Evolutionary conservation across 805 yeast genomes (phyloP).

Genomic region (Teunomyces kruisii): DNA sequence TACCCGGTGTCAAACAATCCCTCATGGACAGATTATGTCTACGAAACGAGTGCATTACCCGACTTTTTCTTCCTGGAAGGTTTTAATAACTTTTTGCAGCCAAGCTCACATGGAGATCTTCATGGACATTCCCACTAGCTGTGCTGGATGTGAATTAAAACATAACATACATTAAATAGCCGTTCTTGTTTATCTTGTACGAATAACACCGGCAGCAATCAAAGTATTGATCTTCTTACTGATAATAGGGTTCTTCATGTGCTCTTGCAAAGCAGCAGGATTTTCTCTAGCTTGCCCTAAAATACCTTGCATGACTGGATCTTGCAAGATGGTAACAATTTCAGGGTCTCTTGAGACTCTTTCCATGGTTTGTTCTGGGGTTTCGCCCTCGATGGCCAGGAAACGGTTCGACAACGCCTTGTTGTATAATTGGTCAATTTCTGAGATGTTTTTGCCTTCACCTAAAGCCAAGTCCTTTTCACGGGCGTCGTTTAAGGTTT

Average conservation of each 20-base stretch:
- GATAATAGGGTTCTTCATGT: slow-evolving; percentile 95
- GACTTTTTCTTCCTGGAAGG: background rate
- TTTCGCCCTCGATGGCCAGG: slow-evolving; percentile 80
- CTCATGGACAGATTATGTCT: background rate
- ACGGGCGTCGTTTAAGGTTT: slow-evolving; percentile 78
- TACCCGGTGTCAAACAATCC: background rate
- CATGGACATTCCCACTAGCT: background rate
- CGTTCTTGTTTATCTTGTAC: slow-evolving; percentile 61
- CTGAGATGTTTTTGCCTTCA: slow-evolving; percentile 56
- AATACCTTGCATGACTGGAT: slow-evolving; percentile 95
- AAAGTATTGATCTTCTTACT: slow-evolving; percentile 82
- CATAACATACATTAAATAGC: slow-evolving; percentile 3
- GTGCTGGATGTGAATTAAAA: background rate
- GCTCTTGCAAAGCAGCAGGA: slow-evolving; percentile 96
- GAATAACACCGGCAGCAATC: slow-evolving; percentile 95
- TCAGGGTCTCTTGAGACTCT: slow-evolving; percentile 94
- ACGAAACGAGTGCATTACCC: background rate
- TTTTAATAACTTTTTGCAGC: too few species aligned
- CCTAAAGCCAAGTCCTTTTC: slow-evolving; percentile 66
- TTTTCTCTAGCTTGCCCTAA: slow-evolving; percentile 90
- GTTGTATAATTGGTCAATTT: slow-evolving; percentile 77
- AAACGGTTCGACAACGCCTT: slow-evolving; percentile 82
- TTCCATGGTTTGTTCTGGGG: slow-evolving; percentile 91
- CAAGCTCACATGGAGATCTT: background rate
- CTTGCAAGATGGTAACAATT: slow-evolving; percentile 81